Percentiles rank a stretch among this genome's conserved stretches.
Conservation (phyloP, 2,329 filamentous ascomycete species). For the Botryotinia globosa region DNA sequence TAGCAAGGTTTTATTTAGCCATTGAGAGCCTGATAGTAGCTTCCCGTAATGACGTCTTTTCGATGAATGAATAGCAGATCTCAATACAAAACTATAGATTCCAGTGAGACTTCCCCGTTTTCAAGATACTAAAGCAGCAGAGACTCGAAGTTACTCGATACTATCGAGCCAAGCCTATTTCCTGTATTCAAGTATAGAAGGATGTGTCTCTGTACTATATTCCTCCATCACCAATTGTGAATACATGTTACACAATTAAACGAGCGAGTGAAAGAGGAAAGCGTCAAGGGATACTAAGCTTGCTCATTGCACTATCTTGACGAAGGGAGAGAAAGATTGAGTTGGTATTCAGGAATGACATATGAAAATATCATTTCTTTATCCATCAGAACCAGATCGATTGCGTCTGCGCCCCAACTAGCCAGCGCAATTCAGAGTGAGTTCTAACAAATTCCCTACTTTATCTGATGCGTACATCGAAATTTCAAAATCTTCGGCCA, state of each 20-base stretch:
- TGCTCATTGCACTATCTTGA: background rate
- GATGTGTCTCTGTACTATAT: accelerated
- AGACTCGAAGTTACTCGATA: background rate
- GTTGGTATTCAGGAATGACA: background rate
- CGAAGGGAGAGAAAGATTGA: background rate
- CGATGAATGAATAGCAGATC: background rate
- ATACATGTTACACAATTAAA: background rate
- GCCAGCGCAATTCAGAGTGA: background rate
- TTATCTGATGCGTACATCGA: too few relatives aligned
- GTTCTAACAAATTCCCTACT: background rate
- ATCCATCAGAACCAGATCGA: background rate
- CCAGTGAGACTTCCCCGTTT: accelerated
- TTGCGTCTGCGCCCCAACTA: background rate
- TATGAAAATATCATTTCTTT: background rate
- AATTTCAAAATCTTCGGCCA: accelerated
- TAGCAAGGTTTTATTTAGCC: background rate
- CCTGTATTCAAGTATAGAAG: accelerated
- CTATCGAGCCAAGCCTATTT: background rate
- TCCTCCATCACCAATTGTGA: background rate
- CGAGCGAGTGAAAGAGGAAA: background rate
- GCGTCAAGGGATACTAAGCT: background rate
- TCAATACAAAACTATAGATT: background rate
- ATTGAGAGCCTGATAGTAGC: background rate
- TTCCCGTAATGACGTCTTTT: accelerated
- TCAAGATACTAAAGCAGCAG: background rate